These are phyloP conservation scores for Pyricularia sp. DNA, from an alignment of 2,329 filamentous ascomycete genomes.

Conservation along the genomic window DNA sequence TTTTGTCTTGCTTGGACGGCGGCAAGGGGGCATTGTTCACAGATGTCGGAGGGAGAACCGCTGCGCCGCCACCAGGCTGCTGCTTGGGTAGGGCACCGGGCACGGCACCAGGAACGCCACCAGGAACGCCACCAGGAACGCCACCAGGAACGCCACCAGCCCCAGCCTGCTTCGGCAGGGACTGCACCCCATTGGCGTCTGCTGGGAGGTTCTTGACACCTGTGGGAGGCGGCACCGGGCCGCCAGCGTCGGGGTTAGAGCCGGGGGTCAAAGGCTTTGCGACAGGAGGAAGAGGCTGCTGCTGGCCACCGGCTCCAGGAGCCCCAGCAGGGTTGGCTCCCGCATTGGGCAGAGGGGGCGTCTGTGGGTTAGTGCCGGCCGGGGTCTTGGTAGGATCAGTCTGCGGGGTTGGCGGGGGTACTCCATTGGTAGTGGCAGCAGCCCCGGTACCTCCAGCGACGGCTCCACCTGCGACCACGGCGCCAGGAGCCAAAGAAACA, in stretches of 20 bases:
- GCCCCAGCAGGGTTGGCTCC: background rate
- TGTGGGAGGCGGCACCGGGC: background rate
- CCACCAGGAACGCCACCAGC: background rate
- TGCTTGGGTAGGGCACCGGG: no score
- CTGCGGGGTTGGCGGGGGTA: background rate
- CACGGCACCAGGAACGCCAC: no score
- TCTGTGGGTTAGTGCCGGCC: background rate
- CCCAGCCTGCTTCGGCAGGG: background rate
- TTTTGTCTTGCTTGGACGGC: background rate
- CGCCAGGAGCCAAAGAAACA: background rate
- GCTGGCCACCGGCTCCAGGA: no score
- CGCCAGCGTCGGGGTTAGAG: background rate
- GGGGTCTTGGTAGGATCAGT: background rate
- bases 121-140: no score
- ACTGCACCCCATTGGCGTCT: background rate
- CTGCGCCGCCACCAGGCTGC: no score
- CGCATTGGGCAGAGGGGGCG: background rate
- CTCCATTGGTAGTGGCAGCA: background rate
- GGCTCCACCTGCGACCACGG: background rate
- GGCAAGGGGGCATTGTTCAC: background rate
- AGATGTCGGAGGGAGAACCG: background rate
- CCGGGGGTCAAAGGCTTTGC: background rate
- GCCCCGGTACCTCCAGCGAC: background rate
- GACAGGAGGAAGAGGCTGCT: no score
- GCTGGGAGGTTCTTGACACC: background rate